Percentiles rank a stretch among this genome's conserved stretches.
These are phyloP conservation scores for Stephanodiscus minutulus DNA, from an alignment of 108 stramenopile species.

Conservation along the genomic window DNA sequence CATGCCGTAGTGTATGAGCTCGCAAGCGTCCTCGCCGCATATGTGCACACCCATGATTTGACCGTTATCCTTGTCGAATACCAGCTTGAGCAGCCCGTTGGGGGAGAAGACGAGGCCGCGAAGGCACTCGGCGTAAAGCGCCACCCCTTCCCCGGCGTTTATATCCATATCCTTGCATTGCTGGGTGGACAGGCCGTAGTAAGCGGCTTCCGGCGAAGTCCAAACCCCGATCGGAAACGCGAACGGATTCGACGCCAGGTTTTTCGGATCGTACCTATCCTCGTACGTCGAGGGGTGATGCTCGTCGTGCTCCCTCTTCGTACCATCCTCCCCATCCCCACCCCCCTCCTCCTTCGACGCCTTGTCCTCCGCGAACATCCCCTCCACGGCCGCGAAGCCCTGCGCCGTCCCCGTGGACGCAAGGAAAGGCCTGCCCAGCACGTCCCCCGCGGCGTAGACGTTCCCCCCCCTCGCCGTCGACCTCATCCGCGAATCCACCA, in stretches of 20 bases:
- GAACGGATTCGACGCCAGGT: slow-evolving; percentile 80
- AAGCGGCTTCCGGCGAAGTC: slow-evolving; percentile 79
- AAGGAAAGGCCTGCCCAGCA: slow-evolving; percentile 77
- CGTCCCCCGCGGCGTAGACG: slow-evolving; percentile 87
- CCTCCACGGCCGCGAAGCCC: slow-evolving; percentile 60
- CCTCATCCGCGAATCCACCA: slow-evolving; percentile 58
- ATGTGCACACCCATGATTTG: slow-evolving; percentile 83
- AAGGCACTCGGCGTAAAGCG: slow-evolving; percentile 81
- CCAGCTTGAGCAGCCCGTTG: slow-evolving; percentile 81
- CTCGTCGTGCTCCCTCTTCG: not conserved
- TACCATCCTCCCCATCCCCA: not conserved
- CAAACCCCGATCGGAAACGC: slow-evolving; percentile 86
- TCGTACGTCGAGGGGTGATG: slow-evolving; percentile 51
- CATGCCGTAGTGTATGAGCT: slow-evolving; percentile 88
- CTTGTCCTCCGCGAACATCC: slow-evolving; percentile 60
- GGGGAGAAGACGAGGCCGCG: slow-evolving; percentile 82
- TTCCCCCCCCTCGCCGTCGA: slow-evolving; percentile 54
- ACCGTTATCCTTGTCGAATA: slow-evolving; percentile 71
- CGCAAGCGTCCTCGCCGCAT: slow-evolving; percentile 84
- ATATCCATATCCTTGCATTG: slow-evolving; percentile 73
- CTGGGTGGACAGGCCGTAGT: slow-evolving; percentile 66
- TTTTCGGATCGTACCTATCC: slow-evolving; percentile 70
- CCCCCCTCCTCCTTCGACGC: slow-evolving; percentile 15
- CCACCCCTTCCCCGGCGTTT: slow-evolving; percentile 76
- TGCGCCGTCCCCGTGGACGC: slow-evolving; percentile 84